Evolutionary conservation across 805 yeast genomes (phyloP).

Genomic region (Metschnikowia noctiluminum): DNA sequence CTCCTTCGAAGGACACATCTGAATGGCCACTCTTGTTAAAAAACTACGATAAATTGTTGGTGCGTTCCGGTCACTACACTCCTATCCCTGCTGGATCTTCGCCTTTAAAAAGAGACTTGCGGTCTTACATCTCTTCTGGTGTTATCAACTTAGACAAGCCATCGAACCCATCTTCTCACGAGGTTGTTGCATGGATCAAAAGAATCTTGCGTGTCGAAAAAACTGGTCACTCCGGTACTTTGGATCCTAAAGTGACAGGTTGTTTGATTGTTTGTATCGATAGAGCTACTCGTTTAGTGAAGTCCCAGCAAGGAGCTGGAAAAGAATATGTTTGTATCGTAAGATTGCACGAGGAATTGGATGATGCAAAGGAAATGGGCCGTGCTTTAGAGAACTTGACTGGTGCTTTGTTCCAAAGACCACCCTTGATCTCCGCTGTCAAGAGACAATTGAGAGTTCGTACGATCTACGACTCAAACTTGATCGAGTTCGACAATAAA

Average conservation of each 20-base stretch:
- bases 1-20: slow-evolving; percentile 80
- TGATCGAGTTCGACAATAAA: slow-evolving; percentile 94
- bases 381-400: slow-evolving; percentile 90
- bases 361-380: slow-evolving; percentile 85
- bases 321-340: slow-evolving; percentile 98
- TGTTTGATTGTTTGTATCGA: slow-evolving; percentile 97
- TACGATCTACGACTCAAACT: slow-evolving; percentile 93
- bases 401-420: slow-evolving; percentile 98
- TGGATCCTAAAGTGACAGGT: slow-evolving; percentile 98
- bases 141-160: slow-evolving; percentile 97
- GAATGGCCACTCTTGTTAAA: slow-evolving; percentile 95
- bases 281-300: slow-evolving; percentile 96
- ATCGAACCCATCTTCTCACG: slow-evolving; percentile 97
- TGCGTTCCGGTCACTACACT: slow-evolving; percentile 95
- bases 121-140: slow-evolving; percentile 87
- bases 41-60: slow-evolving; percentile 88
- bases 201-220: slow-evolving; percentile 92
- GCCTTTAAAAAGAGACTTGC: slow-evolving; percentile 91
- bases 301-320: slow-evolving; percentile 99
- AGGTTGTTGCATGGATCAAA: slow-evolving; percentile 99
- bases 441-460: slow-evolving; percentile 98
- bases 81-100: slow-evolving; percentile 96
- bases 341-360: slow-evolving; percentile 88
- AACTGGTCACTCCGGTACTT: slow-evolving; percentile 98
- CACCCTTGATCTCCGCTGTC: slow-evolving; percentile 97